Percentiles rank a stretch among this genome's conserved stretches.
These are phyloP conservation scores for Arxiozyma heterogenica DNA, from an alignment of 1,139 yeast genomes.

Conservation along the genomic window DNA sequence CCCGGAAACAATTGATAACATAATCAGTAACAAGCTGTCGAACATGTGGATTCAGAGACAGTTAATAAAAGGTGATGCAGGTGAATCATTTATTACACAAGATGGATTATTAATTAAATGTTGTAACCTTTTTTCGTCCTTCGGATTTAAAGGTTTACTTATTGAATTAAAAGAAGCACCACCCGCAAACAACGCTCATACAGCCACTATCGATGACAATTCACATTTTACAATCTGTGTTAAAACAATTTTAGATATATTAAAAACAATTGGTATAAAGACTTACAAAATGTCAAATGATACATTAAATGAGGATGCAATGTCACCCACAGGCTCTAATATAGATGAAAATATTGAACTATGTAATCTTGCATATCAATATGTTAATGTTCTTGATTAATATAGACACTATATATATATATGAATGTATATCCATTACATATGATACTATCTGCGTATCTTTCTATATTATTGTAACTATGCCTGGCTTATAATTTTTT, in stretches of 20 bases:
- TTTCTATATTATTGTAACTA: background rate
- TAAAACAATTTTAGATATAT: conserved; percentile 11
- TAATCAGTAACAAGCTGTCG: conserved; percentile 22
- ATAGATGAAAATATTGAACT: conserved; percentile 9
- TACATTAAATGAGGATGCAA: background rate
- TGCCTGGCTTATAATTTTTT: background rate
- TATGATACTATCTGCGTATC: too few relatives aligned
- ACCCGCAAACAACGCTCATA: conserved; percentile 6
- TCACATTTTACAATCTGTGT: conserved; percentile 5
- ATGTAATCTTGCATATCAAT: conserved; percentile 25
- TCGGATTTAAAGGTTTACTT: conserved; percentile 29
- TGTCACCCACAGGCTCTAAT: background rate
- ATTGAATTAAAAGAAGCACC: conserved; percentile 20
- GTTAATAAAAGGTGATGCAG: conserved; percentile 28
- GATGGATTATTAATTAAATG: conserved; percentile 15
- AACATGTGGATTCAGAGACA: conserved; percentile 30
- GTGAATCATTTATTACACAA: conserved; percentile 22
- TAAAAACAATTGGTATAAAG: conserved; percentile 15
- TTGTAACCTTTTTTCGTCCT: conserved; percentile 26
- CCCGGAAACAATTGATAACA: conserved; percentile 22
- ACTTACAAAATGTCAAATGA: conserved; percentile 20
- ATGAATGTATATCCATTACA: background rate
- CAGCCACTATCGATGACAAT: background rate
- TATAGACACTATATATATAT: background rate
- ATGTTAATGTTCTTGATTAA: conserved; percentile 23